Conservation (phyloP, 345 rosid genomes). For the Aurinia saxatilis region DNA sequence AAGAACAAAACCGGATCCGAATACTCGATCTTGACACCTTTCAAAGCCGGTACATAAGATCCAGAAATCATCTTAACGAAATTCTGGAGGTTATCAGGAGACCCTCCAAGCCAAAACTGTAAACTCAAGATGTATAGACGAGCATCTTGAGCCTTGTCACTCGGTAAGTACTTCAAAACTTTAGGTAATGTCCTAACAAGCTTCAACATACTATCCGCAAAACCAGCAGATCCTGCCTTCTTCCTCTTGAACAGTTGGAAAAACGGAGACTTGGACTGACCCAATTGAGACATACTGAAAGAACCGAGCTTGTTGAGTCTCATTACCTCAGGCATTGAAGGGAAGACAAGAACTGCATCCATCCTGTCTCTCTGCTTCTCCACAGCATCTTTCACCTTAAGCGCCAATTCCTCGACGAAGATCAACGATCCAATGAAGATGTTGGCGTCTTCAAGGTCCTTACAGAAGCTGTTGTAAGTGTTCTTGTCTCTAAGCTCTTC, state of each 20-base stretch:
- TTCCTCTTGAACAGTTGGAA: slow-evolving; percentile 91
- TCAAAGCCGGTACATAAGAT: slow-evolving; percentile 80
- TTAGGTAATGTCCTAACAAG: slow-evolving; percentile 91
- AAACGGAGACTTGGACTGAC: slow-evolving; percentile 89
- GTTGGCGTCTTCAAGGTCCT: slow-evolving; percentile 86
- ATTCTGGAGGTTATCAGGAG: slow-evolving; percentile 90
- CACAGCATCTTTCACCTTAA: slow-evolving; percentile 82
- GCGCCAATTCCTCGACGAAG: slow-evolving; percentile 89
- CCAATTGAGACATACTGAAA: slow-evolving; percentile 94
- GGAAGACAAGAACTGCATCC: slow-evolving; percentile 95
- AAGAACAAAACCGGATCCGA: slow-evolving; percentile 88
- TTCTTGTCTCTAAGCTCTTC: slow-evolving; percentile 83
- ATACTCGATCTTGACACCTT: slow-evolving; percentile 63
- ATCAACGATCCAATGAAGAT: slow-evolving; percentile 91
- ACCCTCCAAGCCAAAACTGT: slow-evolving; percentile 99
- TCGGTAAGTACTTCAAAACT: slow-evolving; percentile 93
- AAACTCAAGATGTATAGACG: slow-evolving; percentile 92
- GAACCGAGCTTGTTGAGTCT: slow-evolving; percentile 95
- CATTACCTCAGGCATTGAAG: slow-evolving; percentile 99
- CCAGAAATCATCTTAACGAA: slow-evolving; percentile 93
- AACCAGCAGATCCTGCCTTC: slow-evolving; percentile 81
- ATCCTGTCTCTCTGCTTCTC: slow-evolving; percentile 94
- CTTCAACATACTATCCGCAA: slow-evolving; percentile 95
- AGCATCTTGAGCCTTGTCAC: slow-evolving; percentile 98
- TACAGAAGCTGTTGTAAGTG: slow-evolving; percentile 66